Percentiles rank a stretch among this genome's conserved stretches.
phyloP scores from a whole-genome alignment of 306 rosid genomes.

The Lablab purpureus region DNA sequence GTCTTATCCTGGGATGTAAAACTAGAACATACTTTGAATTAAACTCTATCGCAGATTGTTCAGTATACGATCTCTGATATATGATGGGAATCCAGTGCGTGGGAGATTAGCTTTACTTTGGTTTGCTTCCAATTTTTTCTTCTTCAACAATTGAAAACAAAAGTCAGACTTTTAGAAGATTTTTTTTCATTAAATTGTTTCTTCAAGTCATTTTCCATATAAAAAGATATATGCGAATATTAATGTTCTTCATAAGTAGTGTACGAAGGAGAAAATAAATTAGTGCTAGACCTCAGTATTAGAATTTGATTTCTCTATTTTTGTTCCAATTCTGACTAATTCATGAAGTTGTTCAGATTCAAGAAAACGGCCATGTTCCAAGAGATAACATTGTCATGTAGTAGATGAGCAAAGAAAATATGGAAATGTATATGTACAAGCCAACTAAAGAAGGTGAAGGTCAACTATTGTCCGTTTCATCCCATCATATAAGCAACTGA shows the following conservation, averaged over 20 bases:
- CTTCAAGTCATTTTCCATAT: background rate
- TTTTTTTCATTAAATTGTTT: background rate
- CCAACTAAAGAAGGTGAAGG: background rate
- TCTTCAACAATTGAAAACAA: conserved; percentile 17
- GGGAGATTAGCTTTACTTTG: background rate
- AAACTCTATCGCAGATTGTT: background rate
- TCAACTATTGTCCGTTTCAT: conserved; percentile 5
- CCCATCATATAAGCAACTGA: background rate
- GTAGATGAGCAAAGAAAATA: conserved; percentile 25
- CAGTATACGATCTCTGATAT: too few relatives aligned
- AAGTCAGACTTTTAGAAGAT: background rate
- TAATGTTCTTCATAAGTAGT: background rate
- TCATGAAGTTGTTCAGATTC: conserved; percentile 18
- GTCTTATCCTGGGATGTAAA: background rate
- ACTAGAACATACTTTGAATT: background rate
- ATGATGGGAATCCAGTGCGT: background rate
- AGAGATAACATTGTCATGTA: conserved; percentile 15
- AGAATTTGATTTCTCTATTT: conserved; percentile 28
- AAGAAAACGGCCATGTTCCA: conserved; percentile 25
- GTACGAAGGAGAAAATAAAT: background rate
- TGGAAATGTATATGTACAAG: background rate
- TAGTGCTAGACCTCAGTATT: conserved; percentile 1
- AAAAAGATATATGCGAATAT: background rate
- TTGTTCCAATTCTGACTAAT: conserved; percentile 5
- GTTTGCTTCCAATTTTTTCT: background rate